Evolutionary conservation across 352 stramenopile species (phyloP).

Genomic region (Phytophthora sp.): DNA sequence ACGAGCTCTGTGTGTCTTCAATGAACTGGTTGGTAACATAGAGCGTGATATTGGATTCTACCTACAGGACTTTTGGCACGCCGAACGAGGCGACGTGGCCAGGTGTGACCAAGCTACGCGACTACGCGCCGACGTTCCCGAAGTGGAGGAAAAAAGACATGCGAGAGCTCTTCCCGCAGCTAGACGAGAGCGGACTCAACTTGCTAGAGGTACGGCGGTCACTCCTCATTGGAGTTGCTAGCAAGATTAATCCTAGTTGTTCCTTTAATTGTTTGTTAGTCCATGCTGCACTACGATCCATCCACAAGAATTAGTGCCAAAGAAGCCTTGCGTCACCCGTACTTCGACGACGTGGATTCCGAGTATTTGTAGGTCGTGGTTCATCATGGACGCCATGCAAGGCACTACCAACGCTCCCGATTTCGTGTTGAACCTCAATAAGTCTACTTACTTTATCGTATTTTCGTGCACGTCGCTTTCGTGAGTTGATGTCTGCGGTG

Average conservation of each 20-base stretch:
- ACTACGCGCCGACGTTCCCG: constrained; percentile 96
- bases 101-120: constrained; percentile 95
- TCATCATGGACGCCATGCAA: neutral
- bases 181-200: constrained; percentile 64
- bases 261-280: constrained; percentile 30
- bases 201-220: constrained; percentile 56
- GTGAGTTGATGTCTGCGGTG: constrained; percentile 3
- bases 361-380: constrained; percentile 60
- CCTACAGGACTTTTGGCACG: constrained; percentile 91
- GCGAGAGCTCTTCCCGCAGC: constrained; percentile 60
- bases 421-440: constrained; percentile 25
- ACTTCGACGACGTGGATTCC: constrained; percentile 82
- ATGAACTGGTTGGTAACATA: no score
- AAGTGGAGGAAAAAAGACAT: constrained; percentile 95
- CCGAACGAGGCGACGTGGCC: constrained; percentile 96
- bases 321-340: constrained; percentile 83
- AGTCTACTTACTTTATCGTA: constrained; percentile 34
- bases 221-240: no score
- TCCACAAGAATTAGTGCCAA: constrained; percentile 78
- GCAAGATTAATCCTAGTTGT: no score
- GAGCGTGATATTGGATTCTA: neutral
- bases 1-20: neutral
- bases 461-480: neutral
- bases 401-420: constrained; percentile 4
- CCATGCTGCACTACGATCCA: constrained; percentile 81